These are phyloP conservation scores for Picea mariana DNA, from an alignment of 83 land plant species.

Conservation along the genomic window DNA sequence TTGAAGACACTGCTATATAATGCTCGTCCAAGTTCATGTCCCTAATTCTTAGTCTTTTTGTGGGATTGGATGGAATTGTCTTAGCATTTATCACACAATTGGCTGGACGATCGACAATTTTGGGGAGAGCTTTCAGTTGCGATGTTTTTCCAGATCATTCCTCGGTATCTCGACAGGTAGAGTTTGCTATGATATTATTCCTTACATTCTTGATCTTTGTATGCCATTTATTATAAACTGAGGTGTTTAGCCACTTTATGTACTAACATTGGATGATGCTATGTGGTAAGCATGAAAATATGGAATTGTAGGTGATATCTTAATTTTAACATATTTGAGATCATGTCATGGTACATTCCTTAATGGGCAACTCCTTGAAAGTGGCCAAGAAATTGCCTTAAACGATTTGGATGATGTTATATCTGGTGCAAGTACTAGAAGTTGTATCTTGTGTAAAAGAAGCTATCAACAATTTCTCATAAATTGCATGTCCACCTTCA, in stretches of 20 bases:
- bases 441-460: conserved; percentile 14
- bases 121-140: conserved; percentile 29
- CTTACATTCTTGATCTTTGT: not conserved
- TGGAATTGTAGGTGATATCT: not conserved
- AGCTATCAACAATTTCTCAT: too few species aligned
- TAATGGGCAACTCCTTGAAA: conserved; percentile 21
- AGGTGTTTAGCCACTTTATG: not conserved
- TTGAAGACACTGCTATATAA: too few species aligned
- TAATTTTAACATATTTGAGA: conserved; percentile 19
- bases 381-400: conserved; percentile 18
- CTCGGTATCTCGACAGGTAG: conserved; percentile 40
- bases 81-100: conserved; percentile 3
- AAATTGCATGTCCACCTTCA: not conserved
- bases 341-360: conserved; percentile 32
- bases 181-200: not conserved
- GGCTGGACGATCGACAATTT: conserved; percentile 13
- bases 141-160: conserved; percentile 33
- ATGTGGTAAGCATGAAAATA: conserved; percentile 20
- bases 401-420: conserved; percentile 20
- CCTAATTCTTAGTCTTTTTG: too few species aligned
- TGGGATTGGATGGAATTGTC: too few species aligned
- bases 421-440: conserved; percentile 38
- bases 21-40: too few species aligned
- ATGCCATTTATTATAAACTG: not conserved
- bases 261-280: not conserved